Evolutionary conservation across 2,329 filamentous ascomycete genomes (phyloP).

Genomic region (Apiospora kogelbergensis): DNA sequence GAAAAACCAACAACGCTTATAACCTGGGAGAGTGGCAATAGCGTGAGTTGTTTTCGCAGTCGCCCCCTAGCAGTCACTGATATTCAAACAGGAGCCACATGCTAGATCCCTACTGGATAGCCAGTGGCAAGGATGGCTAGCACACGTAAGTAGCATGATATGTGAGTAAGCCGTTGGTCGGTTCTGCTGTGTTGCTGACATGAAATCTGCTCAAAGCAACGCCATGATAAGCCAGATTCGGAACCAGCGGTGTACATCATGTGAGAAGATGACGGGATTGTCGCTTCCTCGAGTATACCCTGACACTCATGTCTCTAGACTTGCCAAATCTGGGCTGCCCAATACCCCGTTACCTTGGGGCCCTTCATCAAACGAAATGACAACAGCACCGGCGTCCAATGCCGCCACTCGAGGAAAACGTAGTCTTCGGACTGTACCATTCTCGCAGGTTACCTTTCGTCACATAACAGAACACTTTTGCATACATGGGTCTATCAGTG

Average conservation of each 20-base stretch:
- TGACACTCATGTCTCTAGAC: neutral
- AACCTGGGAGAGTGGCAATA: neutral
- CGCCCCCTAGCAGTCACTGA: neutral
- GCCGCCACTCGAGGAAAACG: conserved; percentile 8
- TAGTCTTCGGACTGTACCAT: conserved; percentile 20
- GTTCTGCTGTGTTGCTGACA: too few relatives aligned
- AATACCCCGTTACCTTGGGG: too few relatives aligned
- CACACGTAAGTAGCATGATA: too few relatives aligned
- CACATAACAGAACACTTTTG: conserved; percentile 18
- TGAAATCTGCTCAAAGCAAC: neutral
- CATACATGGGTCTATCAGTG: conserved; percentile 23
- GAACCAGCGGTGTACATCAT: neutral
- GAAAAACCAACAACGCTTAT: conserved; percentile 9
- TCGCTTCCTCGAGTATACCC: too few relatives aligned
- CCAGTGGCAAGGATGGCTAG: neutral
- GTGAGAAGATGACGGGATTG: neutral
- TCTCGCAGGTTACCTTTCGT: conserved; percentile 19
- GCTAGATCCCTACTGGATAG: neutral
- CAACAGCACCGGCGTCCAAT: neutral
- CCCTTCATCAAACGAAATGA: too few relatives aligned
- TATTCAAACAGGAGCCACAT: neutral
- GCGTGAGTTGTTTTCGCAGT: conserved; percentile 6
- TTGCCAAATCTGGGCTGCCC: neutral
- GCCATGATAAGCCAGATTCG: neutral
- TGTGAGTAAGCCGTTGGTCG: too few relatives aligned